Evolutionary conservation across 495 filamentous ascomycete genomes (phyloP), one percentile per base, ranked within the genome.

Genomic region (Penicillium arizonense): DNA sequence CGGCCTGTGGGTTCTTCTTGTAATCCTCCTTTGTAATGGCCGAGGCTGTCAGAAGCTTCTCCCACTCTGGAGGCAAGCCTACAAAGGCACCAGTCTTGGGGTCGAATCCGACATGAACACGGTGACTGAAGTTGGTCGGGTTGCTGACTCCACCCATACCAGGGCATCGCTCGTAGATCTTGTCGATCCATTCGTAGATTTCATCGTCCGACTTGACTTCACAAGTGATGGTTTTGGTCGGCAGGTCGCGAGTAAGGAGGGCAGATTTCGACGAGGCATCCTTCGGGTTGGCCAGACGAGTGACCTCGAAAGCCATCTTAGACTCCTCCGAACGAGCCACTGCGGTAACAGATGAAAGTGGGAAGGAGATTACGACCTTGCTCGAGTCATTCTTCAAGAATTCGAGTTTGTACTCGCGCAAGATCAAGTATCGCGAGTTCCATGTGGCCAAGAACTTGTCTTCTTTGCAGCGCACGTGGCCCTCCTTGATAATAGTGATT

Each of bases 131-230:
- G 70, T 96, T 96, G 47, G 95, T 96, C 3, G 94, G 94, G 68
- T 96, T 96, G 73, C 92, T 96, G 8, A 98, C 95, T 52, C 94
- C 94, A 41, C 94, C 91, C 90, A 96, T 96, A 42, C 90, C 93
- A 2, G 94, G 94, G 65, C 91, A 97, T 53, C 94, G 87, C 52
- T 90, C 89, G 65, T 96, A 97, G 56, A 98, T 94, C 67, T 89
- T 88, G 67, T 98, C 94, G 52, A 96, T 96, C 94, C 94, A 98
- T 46, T 95, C 90, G 65, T 98, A 98, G 33, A 97, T 83, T 57
- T 98, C 94, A 58, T 96, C 92, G 55, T 97, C 95, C 18, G 82
- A 86, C 64, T 96, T 96, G 56, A 97, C 88, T 64, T 88, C 89
- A 57, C 96, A 91, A 23, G 90, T 87, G 35, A 96, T 78, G 9